phyloP scores from a whole-genome alignment of 257 asterid species.

The Solanum raphanifolium region DNA sequence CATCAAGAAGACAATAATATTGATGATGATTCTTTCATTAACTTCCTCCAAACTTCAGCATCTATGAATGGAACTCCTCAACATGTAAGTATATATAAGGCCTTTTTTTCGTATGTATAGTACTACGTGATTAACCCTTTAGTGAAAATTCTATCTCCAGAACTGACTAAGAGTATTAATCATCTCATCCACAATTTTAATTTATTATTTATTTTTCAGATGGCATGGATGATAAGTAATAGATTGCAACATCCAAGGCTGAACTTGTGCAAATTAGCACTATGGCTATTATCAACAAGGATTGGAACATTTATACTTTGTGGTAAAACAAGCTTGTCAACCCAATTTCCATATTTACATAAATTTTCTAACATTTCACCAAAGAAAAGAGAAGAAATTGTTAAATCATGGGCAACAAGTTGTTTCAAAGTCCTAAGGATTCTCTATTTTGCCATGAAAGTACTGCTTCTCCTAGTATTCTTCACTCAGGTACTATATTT shows the following conservation, averaged over 20 bases:
- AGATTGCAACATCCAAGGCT: slow-evolving; percentile 16
- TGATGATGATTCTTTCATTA: neutral
- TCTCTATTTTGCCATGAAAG: slow-evolving; percentile 28
- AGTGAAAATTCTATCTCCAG: too few species aligned
- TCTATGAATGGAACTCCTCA: neutral
- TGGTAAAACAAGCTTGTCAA: slow-evolving; percentile 39
- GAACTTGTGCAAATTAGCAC: slow-evolving; percentile 16
- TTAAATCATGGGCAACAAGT: slow-evolving; percentile 50
- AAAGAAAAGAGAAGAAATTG: slow-evolving; percentile 26
- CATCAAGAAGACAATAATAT: neutral
- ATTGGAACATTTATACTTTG: slow-evolving; percentile 49
- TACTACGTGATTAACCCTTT: too few species aligned
- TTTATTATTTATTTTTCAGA: slow-evolving; percentile 9
- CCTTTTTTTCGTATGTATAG: too few species aligned
- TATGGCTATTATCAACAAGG: slow-evolving; percentile 49
- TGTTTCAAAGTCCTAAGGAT: slow-evolving; percentile 29
- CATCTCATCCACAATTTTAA: too few species aligned
- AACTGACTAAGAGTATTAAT: too few species aligned
- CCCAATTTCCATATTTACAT: slow-evolving; percentile 38
- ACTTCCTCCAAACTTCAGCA: neutral
- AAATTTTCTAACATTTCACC: slow-evolving; percentile 34
- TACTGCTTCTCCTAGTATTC: slow-evolving; percentile 26
- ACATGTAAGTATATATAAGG: neutral
- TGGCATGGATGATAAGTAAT: slow-evolving; percentile 26
- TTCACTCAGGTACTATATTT: too few species aligned